phyloP scores from a whole-genome alignment of 192 early-diverging fungal genomes.

The Coemansia aciculifera region DNA sequence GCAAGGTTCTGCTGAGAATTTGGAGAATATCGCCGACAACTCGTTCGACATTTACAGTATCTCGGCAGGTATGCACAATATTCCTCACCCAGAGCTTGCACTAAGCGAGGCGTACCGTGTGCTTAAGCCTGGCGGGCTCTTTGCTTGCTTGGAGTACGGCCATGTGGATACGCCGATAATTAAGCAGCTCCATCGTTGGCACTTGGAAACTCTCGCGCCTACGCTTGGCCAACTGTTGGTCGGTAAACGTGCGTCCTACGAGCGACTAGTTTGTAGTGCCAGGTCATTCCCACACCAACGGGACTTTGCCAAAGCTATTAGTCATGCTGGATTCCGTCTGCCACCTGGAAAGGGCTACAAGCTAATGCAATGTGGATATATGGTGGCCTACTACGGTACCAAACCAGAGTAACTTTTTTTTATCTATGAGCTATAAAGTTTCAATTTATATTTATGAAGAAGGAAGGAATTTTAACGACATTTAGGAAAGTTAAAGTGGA shows the following conservation, averaged over 20 bases:
- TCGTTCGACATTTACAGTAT: constrained; percentile 93
- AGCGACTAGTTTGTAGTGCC: constrained; percentile 89
- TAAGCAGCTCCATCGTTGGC: constrained; percentile 73
- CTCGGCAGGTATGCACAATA: constrained; percentile 97
- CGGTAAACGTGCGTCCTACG: constrained; percentile 82
- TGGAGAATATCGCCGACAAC: constrained; percentile 68
- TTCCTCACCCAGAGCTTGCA: constrained; percentile 84
- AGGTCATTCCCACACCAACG: constrained; percentile 84
- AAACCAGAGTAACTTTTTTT: constrained; percentile 20
- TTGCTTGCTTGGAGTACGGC: constrained; percentile 90
- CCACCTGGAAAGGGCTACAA: constrained; percentile 79
- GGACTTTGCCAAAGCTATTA: constrained; percentile 82
- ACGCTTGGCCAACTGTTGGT: constrained; percentile 74
- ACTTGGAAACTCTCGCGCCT: constrained; percentile 89
- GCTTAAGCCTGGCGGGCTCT: constrained; percentile 87
- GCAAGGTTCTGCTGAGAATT: constrained; percentile 83
- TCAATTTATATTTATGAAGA: neutral
- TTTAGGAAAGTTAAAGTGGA: neutral
- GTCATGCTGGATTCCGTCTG: constrained; percentile 77
- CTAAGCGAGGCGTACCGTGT: constrained; percentile 87
- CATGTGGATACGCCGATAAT: constrained; percentile 82
- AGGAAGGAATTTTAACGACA: neutral
- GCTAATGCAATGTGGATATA: constrained; percentile 28
- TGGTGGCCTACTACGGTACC: constrained; percentile 31
- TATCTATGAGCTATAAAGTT: neutral